Percentiles rank a stretch among this genome's conserved stretches.
These are phyloP conservation scores for Emmonsiellopsis sp. DNA, from an alignment of 2,329 filamentous ascomycete species.

Conservation along the genomic window DNA sequence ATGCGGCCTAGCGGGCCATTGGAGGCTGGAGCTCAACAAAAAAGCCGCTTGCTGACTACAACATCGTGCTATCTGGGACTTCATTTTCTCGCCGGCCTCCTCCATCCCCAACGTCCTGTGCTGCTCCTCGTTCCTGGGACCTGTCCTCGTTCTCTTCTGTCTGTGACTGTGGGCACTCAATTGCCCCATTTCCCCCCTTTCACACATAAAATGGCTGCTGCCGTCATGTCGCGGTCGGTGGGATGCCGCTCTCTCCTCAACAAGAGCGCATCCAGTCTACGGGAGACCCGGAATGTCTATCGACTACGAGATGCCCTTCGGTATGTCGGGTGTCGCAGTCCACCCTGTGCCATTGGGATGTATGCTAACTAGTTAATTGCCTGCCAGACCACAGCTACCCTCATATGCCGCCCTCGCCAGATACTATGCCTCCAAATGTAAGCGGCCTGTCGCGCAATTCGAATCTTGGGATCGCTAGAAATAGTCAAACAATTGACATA, in stretches of 20 bases:
- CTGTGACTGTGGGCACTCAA: constrained; percentile 1
- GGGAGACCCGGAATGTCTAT: constrained; percentile 35
- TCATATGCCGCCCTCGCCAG: constrained; percentile 51
- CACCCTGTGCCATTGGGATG: constrained; percentile 1
- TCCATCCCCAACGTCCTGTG: background rate
- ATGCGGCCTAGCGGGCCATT: too few species aligned
- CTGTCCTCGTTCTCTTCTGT: background rate
- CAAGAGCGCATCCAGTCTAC: constrained; percentile 33
- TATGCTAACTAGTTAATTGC: background rate
- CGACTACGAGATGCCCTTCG: constrained; percentile 33
- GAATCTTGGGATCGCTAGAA: background rate
- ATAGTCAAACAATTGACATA: background rate
- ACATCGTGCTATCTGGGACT: background rate
- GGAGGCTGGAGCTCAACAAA: too few species aligned
- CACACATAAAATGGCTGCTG: constrained; percentile 44
- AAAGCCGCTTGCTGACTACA: too few species aligned
- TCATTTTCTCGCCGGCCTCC: background rate
- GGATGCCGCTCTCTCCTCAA: constrained; percentile 34
- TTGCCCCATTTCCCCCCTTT: background rate
- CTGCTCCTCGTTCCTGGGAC: background rate
- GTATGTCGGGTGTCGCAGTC: constrained; percentile 19
- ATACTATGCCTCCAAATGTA: constrained; percentile 63
- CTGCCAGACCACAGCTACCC: constrained; percentile 34
- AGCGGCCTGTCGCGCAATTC: constrained; percentile 17
- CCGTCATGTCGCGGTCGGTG: constrained; percentile 36